Conservation (phyloP, 2,329 filamentous ascomycete species). For the Apiospora marii region DNA sequence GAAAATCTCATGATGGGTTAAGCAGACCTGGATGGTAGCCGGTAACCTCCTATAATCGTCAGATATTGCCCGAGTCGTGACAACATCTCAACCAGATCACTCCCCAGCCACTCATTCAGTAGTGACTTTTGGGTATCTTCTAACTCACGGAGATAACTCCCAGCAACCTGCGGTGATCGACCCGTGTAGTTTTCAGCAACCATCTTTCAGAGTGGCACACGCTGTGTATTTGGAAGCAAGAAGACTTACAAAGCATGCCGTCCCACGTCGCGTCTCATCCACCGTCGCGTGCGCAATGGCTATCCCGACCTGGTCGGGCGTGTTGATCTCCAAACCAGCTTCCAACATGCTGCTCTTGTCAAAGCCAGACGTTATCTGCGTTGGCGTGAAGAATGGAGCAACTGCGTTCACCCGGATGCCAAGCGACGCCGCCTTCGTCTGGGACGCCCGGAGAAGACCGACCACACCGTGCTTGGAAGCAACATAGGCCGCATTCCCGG, state of each 20-base stretch:
- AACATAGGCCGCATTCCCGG: slow-evolving; percentile 51
- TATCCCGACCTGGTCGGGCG: slow-evolving; percentile 47
- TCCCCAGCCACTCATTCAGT: neutral
- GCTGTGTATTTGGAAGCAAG: neutral
- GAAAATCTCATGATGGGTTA: neutral
- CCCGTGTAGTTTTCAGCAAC: neutral
- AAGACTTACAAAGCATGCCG: slow-evolving; percentile 37
- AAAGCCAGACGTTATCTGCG: slow-evolving; percentile 50
- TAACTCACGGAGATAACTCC: neutral
- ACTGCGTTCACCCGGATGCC: slow-evolving; percentile 50
- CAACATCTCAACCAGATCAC: neutral
- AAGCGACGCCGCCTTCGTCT: slow-evolving; percentile 41
- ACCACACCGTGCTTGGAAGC: slow-evolving; percentile 52
- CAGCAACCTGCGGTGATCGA: neutral
- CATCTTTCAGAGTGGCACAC: neutral
- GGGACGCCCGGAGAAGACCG: slow-evolving; percentile 48
- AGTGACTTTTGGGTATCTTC: neutral
- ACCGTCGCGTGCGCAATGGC: slow-evolving; percentile 46
- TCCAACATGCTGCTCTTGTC: slow-evolving; percentile 43
- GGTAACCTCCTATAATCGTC: slow-evolving; percentile 6
- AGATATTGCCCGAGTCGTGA: neutral
- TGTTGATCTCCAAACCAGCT: slow-evolving; percentile 48
- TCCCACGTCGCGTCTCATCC: slow-evolving; percentile 40
- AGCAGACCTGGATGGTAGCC: neutral
- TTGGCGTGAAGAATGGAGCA: slow-evolving; percentile 54